These are phyloP conservation scores for Boletus sensibilis DNA, from an alignment of 768 basidiomycete species.

Conservation along the genomic window DNA sequence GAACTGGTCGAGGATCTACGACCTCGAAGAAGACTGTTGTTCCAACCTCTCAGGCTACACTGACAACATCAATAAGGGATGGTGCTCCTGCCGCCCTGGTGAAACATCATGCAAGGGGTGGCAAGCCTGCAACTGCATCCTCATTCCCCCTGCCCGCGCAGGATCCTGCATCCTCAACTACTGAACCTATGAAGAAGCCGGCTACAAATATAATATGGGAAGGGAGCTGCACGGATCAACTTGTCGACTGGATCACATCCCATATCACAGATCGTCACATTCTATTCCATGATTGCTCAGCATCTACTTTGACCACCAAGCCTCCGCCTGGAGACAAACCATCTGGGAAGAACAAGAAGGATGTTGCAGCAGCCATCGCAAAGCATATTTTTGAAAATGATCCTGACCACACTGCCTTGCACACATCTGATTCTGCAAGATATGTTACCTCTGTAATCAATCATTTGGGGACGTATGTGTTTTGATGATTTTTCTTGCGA, in stretches of 20 bases:
- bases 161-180: no score
- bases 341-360: conserved; percentile 7
- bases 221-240: neutral
- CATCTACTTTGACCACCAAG: neutral
- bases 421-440: neutral
- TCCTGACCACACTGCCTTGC: neutral
- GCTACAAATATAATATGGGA: neutral
- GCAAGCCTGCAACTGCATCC: no score
- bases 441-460: neutral
- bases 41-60: no score
- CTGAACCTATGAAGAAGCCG: neutral
- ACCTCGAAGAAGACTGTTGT: no score
- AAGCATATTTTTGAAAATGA: conserved; percentile 1
- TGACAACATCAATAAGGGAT: neutral
- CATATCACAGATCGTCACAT: neutral
- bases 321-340: neutral
- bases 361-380: neutral
- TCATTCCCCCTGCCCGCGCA: no score
- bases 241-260: neutral
- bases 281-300: conserved; percentile 1
- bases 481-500: no score
- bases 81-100: neutral
- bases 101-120: neutral
- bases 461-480: no score
- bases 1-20: no score